Conservation (phyloP, 2,329 filamentous ascomycete species). For the Clarireedia monteithiana region DNA sequence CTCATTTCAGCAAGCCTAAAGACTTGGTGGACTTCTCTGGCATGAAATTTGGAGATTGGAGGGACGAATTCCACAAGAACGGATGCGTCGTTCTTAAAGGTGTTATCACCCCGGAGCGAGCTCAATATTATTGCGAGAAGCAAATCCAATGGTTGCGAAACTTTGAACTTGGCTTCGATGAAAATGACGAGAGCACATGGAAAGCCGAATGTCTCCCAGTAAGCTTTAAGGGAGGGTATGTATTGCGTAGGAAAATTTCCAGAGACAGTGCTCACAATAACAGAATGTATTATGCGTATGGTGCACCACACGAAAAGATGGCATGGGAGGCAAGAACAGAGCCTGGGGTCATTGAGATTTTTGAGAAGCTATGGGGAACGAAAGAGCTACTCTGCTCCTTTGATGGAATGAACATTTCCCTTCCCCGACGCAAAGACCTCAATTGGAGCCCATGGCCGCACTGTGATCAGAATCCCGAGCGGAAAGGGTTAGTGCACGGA, state of each 20-base stretch:
- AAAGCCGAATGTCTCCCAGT: slow-evolving; percentile 29
- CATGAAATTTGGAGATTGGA: slow-evolving; percentile 6
- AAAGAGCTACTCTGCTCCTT: slow-evolving; percentile 38
- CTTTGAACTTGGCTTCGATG: slow-evolving; percentile 12
- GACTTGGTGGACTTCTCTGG: too few species aligned
- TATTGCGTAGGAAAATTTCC: not conserved
- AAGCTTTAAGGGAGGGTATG: slow-evolving; percentile 22
- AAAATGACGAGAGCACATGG: slow-evolving; percentile 24
- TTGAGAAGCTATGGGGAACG: slow-evolving; percentile 34
- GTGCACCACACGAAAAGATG: slow-evolving; percentile 32
- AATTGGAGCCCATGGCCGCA: slow-evolving; percentile 31
- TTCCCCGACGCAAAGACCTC: slow-evolving; percentile 22
- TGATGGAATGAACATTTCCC: slow-evolving; percentile 36
- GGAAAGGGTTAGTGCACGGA: too few species aligned
- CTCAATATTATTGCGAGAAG: slow-evolving; percentile 5
- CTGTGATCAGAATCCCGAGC: slow-evolving; percentile 31
- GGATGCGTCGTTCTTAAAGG: slow-evolving; percentile 12
- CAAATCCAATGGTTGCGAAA: slow-evolving; percentile 6
- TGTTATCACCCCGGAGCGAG: slow-evolving; percentile 7
- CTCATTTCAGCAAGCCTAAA: too few species aligned
- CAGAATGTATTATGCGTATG: slow-evolving; percentile 33
- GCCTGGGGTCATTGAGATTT: slow-evolving; percentile 31
- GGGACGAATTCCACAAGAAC: slow-evolving; percentile 9
- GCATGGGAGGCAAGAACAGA: slow-evolving; percentile 32
- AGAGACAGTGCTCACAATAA: not conserved